Conservation (phyloP, 768 basidiomycete genomes). For the Boletus insuetus region DNA sequence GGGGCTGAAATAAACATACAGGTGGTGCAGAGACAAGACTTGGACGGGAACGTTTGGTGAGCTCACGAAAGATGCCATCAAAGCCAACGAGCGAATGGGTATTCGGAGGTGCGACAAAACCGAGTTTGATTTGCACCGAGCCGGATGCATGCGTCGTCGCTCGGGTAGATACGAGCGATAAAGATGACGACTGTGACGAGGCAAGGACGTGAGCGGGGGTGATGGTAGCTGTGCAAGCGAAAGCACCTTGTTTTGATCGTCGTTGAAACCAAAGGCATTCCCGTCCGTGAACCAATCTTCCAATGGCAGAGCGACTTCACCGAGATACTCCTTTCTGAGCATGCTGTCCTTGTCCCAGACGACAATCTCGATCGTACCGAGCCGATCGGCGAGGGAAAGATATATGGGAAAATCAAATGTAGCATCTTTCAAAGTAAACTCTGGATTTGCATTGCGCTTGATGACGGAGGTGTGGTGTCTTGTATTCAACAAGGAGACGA, state of each 20-base stretch:
- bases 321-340: conserved; percentile 85
- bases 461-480: conserved; percentile 71
- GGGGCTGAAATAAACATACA: conserved; percentile 41
- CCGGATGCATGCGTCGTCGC: conserved; percentile 48
- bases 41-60: conserved; percentile 61
- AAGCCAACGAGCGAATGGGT: conserved; percentile 46
- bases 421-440: conserved; percentile 62
- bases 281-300: conserved; percentile 72
- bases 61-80: conserved; percentile 59
- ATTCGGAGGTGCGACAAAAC: conserved; percentile 49
- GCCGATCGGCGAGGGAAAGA: conserved; percentile 65
- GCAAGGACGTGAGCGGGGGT: not conserved
- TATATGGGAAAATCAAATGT: conserved; percentile 91
- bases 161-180: conserved; percentile 47
- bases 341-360: conserved; percentile 94
- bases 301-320: conserved; percentile 77
- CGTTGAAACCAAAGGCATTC: conserved; percentile 50
- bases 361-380: conserved; percentile 78
- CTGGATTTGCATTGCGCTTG: conserved; percentile 70
- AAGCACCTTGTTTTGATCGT: conserved; percentile 65
- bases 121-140: conserved; percentile 57
- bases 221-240: conserved; percentile 5
- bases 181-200: conserved; percentile 42
- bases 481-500: conserved; percentile 55
- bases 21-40: conserved; percentile 76